phyloP scores from a whole-genome alignment of 768 basidiomycete species.

The Dentipellis fragilis region DNA sequence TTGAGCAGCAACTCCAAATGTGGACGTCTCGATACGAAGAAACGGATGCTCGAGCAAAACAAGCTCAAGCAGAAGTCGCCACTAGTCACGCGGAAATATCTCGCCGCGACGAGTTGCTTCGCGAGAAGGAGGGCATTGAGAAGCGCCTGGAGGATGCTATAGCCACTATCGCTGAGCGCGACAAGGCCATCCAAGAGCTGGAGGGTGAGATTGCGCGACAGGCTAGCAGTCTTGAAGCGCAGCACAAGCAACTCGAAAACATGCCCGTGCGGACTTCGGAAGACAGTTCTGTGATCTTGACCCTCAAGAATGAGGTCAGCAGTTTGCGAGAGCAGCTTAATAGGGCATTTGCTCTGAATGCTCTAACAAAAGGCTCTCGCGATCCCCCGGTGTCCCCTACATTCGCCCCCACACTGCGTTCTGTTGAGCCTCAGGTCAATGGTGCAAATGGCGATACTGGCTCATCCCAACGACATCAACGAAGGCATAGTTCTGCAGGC shows the following conservation, averaged over 20 bases:
- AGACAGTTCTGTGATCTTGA: slow-evolving; percentile 78
- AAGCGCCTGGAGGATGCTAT: slow-evolving; percentile 69
- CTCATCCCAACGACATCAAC: slow-evolving; percentile 50
- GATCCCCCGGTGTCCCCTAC: slow-evolving; percentile 75
- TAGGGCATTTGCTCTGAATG: slow-evolving; percentile 86
- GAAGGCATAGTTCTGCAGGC: slow-evolving; percentile 81
- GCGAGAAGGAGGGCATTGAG: slow-evolving; percentile 72
- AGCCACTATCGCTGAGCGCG: slow-evolving; percentile 69
- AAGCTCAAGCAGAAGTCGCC: slow-evolving; percentile 60
- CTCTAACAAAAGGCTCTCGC: slow-evolving; percentile 65
- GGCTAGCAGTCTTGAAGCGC: slow-evolving; percentile 64
- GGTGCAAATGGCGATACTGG: slow-evolving; percentile 25
- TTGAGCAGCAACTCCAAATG: slow-evolving; percentile 79
- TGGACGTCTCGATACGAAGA: slow-evolving; percentile 89
- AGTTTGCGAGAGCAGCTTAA: slow-evolving; percentile 92
- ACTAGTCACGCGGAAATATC: slow-evolving; percentile 61
- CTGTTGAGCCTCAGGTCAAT: slow-evolving; percentile 31
- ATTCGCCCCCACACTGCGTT: slow-evolving; percentile 71
- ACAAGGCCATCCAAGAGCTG: slow-evolving; percentile 71
- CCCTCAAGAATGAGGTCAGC: slow-evolving; percentile 88
- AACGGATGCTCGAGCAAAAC: slow-evolving; percentile 61
- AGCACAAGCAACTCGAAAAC: slow-evolving; percentile 59
- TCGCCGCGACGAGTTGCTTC: slow-evolving; percentile 65
- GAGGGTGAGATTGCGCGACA: slow-evolving; percentile 69
- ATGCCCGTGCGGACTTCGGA: slow-evolving; percentile 63